These are phyloP conservation scores for Jatropha podagrica DNA, from an alignment of 441 rosid genomes.

Conservation along the genomic window DNA sequence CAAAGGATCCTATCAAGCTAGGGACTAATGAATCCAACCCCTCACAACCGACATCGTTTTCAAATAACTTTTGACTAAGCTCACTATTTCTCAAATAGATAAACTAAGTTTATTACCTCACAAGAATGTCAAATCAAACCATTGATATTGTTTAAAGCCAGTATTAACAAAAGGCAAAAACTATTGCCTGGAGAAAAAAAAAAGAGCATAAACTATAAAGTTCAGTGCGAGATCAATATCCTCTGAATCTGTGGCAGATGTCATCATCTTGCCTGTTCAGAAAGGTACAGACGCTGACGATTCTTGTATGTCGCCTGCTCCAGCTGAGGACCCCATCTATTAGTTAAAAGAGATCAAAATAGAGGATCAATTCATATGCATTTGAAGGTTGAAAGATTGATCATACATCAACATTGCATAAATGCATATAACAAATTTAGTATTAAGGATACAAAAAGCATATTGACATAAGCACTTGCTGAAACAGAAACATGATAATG, in stretches of 20 bases:
- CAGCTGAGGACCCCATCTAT: constrained; percentile 82
- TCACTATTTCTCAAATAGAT: too few species aligned
- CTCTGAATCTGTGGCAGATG: too few species aligned
- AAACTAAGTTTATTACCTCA: too few species aligned
- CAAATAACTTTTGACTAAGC: background rate
- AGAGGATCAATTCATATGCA: constrained; percentile 1
- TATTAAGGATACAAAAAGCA: background rate
- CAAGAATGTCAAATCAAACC: background rate
- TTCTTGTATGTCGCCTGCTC: constrained; percentile 90
- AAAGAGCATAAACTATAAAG: background rate
- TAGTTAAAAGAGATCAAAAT: constrained; percentile 7
- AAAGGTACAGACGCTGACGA: constrained; percentile 94
- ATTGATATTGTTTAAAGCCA: background rate
- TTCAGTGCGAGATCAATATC: background rate
- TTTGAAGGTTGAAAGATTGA: background rate
- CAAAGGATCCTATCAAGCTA: background rate
- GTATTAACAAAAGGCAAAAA: background rate
- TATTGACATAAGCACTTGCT: background rate
- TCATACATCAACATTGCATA: background rate
- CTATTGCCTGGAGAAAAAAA: background rate
- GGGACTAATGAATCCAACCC: background rate
- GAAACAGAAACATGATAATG: background rate
- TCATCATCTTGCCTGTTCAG: constrained; percentile 63
- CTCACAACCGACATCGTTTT: background rate
- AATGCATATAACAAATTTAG: background rate